Conservation (phyloP, 345 rosid species). For the Rhizophora apiculata region DNA sequence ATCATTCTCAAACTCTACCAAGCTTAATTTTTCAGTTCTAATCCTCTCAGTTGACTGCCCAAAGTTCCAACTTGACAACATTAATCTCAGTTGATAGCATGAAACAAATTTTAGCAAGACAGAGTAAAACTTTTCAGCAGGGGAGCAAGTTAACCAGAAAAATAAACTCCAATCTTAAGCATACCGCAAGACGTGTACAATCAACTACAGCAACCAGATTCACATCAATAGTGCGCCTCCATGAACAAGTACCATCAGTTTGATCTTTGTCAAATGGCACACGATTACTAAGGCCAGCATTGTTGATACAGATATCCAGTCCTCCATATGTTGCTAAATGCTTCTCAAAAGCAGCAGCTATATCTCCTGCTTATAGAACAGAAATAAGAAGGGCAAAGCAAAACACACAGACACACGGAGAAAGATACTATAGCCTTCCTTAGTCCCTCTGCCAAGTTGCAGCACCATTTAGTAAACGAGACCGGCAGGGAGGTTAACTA, state of each 20-base stretch:
- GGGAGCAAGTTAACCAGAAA: conserved; percentile 4
- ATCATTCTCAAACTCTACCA: too few relatives aligned
- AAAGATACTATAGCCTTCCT: not conserved
- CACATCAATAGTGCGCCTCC: conserved; percentile 71
- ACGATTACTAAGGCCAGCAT: conserved; percentile 58
- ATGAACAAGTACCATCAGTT: conserved; percentile 63
- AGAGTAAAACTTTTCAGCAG: too few relatives aligned
- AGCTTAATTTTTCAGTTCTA: too few relatives aligned
- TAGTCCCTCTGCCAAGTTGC: too few relatives aligned
- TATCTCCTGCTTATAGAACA: conserved; percentile 47
- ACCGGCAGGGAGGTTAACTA: too few relatives aligned
- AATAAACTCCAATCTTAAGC: conserved; percentile 14
- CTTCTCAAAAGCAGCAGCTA: conserved; percentile 68
- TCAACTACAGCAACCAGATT: conserved; percentile 66
- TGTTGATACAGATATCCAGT: conserved; percentile 75
- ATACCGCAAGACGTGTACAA: conserved; percentile 79
- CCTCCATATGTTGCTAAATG: conserved; percentile 77
- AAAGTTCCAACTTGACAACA: not conserved
- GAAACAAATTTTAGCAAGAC: too few relatives aligned
- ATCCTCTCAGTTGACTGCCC: too few relatives aligned
- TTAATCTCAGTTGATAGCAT: not conserved
- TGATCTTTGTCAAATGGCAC: conserved; percentile 50
- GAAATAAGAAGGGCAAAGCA: not conserved
- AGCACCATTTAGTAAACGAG: too few relatives aligned
- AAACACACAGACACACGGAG: not conserved